A percentile compares a stretch with the other conserved stretches of the same genome.
phyloP scores from a whole-genome alignment of 2,329 filamentous ascomycete species.

The Cercospora sesami region DNA sequence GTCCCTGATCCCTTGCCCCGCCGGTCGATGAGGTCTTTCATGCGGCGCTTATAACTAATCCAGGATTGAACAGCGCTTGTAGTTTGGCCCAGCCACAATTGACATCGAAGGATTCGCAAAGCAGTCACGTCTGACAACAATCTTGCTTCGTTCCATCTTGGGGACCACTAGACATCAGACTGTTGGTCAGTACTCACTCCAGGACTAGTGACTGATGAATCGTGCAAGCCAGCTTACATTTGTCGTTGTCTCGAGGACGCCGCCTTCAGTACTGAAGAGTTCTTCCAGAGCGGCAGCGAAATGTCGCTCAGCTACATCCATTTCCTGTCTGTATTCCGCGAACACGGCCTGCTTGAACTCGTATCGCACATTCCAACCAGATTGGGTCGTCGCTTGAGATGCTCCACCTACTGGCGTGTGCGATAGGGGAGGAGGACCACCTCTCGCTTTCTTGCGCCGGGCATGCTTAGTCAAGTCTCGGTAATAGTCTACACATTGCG shows the following conservation, averaged over 20 bases:
- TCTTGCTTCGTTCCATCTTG: constrained; percentile 91
- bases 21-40: constrained; percentile 75
- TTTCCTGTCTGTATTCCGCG: constrained; percentile 89
- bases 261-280: constrained; percentile 70
- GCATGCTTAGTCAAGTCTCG: constrained; percentile 89
- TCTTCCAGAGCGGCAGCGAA: constrained; percentile 86
- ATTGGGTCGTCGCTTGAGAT: constrained; percentile 77
- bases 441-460: constrained; percentile 80
- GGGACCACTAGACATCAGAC: constrained; percentile 61
- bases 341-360: constrained; percentile 91
- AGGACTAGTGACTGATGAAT: not conserved
- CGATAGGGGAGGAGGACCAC: constrained; percentile 74
- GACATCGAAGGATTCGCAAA: constrained; percentile 76
- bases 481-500: constrained; percentile 82
- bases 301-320: constrained; percentile 80
- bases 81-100: constrained; percentile 77
- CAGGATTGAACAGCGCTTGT: constrained; percentile 78
- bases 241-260: constrained; percentile 79
- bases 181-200: not conserved
- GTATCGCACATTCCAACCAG: constrained; percentile 91
- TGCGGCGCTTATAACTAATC: constrained; percentile 72
- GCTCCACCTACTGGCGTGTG: constrained; percentile 79
- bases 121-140: constrained; percentile 78
- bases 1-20: constrained; percentile 81
- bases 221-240: constrained; percentile 44